phyloP scores from a whole-genome alignment of 768 basidiomycete species.

The Cystobasidium tubakii region DNA sequence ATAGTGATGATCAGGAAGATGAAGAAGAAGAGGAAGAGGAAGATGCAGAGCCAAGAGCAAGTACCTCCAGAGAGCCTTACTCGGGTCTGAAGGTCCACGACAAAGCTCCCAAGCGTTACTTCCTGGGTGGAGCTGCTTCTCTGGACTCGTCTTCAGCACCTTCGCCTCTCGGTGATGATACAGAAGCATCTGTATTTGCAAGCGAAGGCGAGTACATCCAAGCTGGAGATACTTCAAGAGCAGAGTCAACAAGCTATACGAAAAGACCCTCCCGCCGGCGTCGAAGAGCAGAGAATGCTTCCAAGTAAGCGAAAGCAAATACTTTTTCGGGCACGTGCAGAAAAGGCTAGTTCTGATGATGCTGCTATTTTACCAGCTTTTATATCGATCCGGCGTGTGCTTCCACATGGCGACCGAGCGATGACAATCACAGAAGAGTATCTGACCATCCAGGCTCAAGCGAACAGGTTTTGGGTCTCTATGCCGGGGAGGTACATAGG shows the following conservation, averaged over 20 bases:
- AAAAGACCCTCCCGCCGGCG: neutral
- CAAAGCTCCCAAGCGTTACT: slow-evolving; percentile 13
- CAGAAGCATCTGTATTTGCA: neutral
- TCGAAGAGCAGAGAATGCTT: neutral
- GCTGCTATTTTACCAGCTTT: slow-evolving; percentile 3
- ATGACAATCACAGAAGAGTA: neutral
- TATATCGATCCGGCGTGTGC: slow-evolving; percentile 20
- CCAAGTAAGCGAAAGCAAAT: neutral
- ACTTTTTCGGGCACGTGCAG: neutral
- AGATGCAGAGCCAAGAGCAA: neutral
- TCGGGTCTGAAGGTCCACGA: neutral
- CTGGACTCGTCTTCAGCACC: neutral
- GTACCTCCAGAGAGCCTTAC: neutral
- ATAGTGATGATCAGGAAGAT: neutral
- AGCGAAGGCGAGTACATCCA: neutral
- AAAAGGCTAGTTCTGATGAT: neutral
- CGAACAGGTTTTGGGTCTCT: neutral
- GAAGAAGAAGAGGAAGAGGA: slow-evolving; percentile 14
- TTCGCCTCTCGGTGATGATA: neutral
- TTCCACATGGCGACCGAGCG: slow-evolving; percentile 13
- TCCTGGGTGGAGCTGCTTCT: neutral
- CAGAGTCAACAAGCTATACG: neutral
- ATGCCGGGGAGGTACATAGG: slow-evolving; percentile 10
- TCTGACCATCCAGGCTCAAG: neutral
- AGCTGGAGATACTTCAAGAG: neutral